Percentiles rank a stretch among this genome's conserved stretches.
These are phyloP conservation scores for Catharanthus roseus DNA, from an alignment of 257 asterid genomes.

Conservation along the genomic window DNA sequence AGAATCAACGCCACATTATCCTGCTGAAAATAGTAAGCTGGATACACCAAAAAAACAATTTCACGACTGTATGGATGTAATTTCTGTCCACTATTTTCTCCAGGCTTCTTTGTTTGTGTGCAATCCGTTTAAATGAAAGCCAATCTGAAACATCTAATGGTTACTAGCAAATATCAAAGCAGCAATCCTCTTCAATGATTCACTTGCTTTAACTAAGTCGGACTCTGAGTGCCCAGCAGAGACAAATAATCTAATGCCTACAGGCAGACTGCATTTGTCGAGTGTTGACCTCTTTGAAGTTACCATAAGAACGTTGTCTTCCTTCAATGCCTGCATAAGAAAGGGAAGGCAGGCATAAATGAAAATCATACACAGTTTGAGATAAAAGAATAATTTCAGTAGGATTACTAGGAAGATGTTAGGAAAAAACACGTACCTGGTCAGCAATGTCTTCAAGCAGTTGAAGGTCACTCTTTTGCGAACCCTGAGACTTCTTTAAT, in stretches of 20 bases:
- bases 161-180: constrained; percentile 33
- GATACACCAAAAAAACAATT: neutral
- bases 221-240: constrained; percentile 79
- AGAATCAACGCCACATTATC: neutral
- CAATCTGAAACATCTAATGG: constrained; percentile 14
- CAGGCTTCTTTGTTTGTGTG: neutral
- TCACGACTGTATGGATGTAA: neutral
- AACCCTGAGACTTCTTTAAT: constrained; percentile 60
- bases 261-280: constrained; percentile 80
- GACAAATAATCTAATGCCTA: constrained; percentile 60
- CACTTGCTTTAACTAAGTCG: constrained; percentile 60
- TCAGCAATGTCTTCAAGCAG: constrained; percentile 62
- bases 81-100: neutral
- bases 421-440: constrained; percentile 32
- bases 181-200: constrained; percentile 52
- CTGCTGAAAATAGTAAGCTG: neutral
- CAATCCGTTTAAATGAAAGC: neutral
- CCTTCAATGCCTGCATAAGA: constrained; percentile 59
- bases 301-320: constrained; percentile 55
- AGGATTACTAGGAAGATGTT: neutral
- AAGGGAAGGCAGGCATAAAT: neutral
- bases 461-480: constrained; percentile 57
- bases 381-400: neutral
- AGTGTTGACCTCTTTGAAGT: constrained; percentile 66
- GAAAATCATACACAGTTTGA: no score